A percentile compares a stretch with the other conserved stretches of the same genome.
phyloP scores from a whole-genome alignment of 208 protist species.

The Endotrypanum monterogeii region DNA sequence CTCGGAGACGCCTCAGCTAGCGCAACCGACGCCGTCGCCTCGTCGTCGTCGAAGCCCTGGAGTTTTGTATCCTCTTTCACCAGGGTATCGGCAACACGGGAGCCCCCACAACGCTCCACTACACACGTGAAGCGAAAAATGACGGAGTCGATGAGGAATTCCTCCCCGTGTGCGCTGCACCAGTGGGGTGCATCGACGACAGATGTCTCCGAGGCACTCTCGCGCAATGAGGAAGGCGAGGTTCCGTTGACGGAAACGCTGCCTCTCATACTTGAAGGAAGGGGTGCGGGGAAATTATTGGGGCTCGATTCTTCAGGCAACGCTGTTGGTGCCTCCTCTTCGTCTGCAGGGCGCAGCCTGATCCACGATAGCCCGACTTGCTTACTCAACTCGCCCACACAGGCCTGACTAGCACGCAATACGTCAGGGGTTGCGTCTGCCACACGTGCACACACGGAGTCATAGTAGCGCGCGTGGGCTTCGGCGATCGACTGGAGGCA shows the following conservation, averaged over 20 bases:
- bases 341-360: slow-evolving; percentile 3
- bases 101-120: slow-evolving; percentile 4
- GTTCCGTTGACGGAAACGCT: too few relatives aligned
- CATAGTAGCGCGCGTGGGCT: slow-evolving; percentile 59
- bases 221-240: neutral
- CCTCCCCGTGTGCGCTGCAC: slow-evolving; percentile 16
- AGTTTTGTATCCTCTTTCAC: neutral
- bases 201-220: neutral
- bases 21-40: neutral
- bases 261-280: neutral
- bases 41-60: neutral
- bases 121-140: slow-evolving; percentile 26
- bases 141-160: slow-evolving; percentile 17
- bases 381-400: slow-evolving; percentile 15
- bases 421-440: slow-evolving; percentile 23
- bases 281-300: neutral
- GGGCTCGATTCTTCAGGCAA: neutral
- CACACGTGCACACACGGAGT: slow-evolving; percentile 41
- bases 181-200: slow-evolving; percentile 3
- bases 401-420: slow-evolving; percentile 13
- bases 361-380: slow-evolving; percentile 18
- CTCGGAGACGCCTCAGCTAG: neutral
- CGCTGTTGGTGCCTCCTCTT: neutral
- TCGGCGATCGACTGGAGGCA: slow-evolving; percentile 63
- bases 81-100: neutral